These are phyloP conservation scores for Rhynchospora pubera DNA, from an alignment of 176 grass and related monocot genomes.

Conservation along the genomic window DNA sequence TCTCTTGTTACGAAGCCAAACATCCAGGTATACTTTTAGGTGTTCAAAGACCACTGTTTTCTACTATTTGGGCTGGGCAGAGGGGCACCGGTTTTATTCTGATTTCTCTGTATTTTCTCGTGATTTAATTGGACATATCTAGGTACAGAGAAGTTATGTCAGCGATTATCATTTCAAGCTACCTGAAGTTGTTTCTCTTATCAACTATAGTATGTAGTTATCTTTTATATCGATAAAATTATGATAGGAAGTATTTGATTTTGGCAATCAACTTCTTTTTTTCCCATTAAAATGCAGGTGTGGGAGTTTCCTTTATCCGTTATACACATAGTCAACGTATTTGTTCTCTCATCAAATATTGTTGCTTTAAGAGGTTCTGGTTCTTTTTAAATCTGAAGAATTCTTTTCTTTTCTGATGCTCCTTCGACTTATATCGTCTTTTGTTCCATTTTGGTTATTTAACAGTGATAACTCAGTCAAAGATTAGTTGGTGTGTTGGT, in stretches of 20 bases:
- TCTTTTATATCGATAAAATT: background rate
- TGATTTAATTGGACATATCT: conserved; percentile 14
- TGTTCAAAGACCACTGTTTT: background rate
- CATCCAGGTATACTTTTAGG: background rate
- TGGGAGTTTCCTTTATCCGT: conserved; percentile 86
- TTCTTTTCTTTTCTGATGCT: conserved; percentile 14
- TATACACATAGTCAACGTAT: conserved; percentile 63
- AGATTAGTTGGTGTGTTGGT: conserved; percentile 38
- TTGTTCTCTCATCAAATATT: conserved; percentile 84
- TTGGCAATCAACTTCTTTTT: background rate
- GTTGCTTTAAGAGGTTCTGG: conserved; percentile 72
- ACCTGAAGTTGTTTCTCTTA: conserved; percentile 79
- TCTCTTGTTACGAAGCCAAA: background rate
- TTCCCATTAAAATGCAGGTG: conserved; percentile 45
- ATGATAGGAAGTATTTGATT: background rate
- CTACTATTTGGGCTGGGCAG: background rate
- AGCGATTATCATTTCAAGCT: conserved; percentile 77
- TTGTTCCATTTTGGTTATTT: conserved; percentile 5
- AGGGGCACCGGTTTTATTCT: background rate
- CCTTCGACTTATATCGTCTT: conserved; percentile 3
- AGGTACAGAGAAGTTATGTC: conserved; percentile 64
- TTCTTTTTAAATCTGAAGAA: background rate
- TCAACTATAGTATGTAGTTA: conserved; percentile 60
- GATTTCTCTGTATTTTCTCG: background rate
- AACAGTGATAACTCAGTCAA: conserved; percentile 47